phyloP scores from a whole-genome alignment of 345 rosid species.

The Isatis tinctoria region DNA sequence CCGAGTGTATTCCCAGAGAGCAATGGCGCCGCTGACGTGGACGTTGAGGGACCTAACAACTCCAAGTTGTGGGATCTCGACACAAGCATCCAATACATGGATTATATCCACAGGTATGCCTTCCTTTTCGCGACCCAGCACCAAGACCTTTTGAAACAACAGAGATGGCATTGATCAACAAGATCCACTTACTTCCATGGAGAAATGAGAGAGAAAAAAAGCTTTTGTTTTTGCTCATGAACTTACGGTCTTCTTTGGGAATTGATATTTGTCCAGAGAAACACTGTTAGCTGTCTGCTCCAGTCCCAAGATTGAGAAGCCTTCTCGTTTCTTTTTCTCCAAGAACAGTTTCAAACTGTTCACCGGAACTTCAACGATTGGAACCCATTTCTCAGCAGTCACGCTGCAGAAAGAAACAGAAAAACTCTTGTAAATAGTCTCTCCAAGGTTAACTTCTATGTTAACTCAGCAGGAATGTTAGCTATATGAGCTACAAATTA shows the following conservation, averaged over 20 bases:
- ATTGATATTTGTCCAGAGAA: slow-evolving; percentile 62
- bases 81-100: slow-evolving; percentile 80
- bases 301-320: slow-evolving; percentile 83
- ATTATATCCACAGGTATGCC: slow-evolving; percentile 91
- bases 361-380: slow-evolving; percentile 78
- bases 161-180: background rate
- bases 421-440: background rate
- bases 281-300: slow-evolving; percentile 93
- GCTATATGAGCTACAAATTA: background rate
- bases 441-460: background rate
- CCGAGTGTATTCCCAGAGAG: slow-evolving; percentile 95
- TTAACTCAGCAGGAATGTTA: background rate
- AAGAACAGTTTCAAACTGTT: slow-evolving; percentile 68
- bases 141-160: slow-evolving; percentile 58
- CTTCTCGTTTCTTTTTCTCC: slow-evolving; percentile 82
- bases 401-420: slow-evolving; percentile 48
- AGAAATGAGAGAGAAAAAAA: background rate
- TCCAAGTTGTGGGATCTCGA: slow-evolving; percentile 95
- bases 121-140: slow-evolving; percentile 92
- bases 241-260: slow-evolving; percentile 77
- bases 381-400: slow-evolving; percentile 98
- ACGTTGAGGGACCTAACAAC: slow-evolving; percentile 92
- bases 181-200: background rate
- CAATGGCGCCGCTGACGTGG: slow-evolving; percentile 95
- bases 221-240: background rate